Base-by-base conservation (phyloP, 1,284 basidiomycete genomes). In the Trichosporon sp. region DNA sequence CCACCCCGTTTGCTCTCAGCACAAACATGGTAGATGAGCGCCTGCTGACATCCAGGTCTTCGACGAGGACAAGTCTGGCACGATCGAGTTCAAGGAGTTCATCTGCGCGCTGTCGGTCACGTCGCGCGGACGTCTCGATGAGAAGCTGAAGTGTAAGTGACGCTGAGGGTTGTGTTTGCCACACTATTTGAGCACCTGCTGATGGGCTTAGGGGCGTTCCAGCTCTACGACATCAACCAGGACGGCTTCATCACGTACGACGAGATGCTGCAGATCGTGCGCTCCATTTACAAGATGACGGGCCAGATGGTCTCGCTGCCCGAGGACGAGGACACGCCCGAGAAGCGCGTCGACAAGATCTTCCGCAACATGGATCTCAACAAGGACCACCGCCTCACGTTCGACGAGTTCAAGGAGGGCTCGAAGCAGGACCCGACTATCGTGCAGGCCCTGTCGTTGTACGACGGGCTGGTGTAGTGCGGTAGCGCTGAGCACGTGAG, bases 221-320 rank as follows among this genome's bases (percentile, higher is more conserved):
- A 99, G 84, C 86, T 99, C 62, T 99, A 99, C 83, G 97, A 99
- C 81, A 98, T 99, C 78, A 93, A 99, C 85, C 93, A 92, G 74
- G 95, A 98, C 80, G 96, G 95, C 2, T 91, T 88, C 76, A 98
- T 98, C 84, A 96, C 95, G 56, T 97, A 98, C 83, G 91, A 96
- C 77, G 97, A 99, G 85, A 99, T 99, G 95, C 89, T 98, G 56
- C 90, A 93, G 85, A 97, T 98, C 79, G 95, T 98, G 5, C 88
- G 91, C 77, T 91, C 92, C 66, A 98, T 98, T 85, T 98, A 98
- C 87, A 96, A 96, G 88, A 97, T 97, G 95, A 96, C 95, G 3
- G 96, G 97, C 13, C 92, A 97, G 83, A 98, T 99, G 95, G 96
- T 99, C 77, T 96, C 95, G 82, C 88, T 99, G 29, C 96, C 97